Evolutionary conservation across 2,329 filamentous ascomycete species (phyloP).

Genomic region (Ampelomyces quisqualis): DNA sequence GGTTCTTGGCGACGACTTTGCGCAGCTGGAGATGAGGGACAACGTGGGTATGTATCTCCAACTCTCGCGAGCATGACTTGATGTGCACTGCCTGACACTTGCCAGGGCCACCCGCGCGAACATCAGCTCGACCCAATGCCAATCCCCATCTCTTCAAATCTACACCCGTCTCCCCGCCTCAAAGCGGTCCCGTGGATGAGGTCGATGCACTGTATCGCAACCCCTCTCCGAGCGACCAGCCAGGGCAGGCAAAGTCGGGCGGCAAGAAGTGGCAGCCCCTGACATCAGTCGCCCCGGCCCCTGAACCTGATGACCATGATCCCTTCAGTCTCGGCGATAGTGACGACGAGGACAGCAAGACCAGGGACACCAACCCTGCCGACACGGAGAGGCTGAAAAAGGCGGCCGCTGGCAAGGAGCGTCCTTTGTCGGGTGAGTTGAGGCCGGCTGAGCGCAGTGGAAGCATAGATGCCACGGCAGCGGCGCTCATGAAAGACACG

Average conservation of each 20-base stretch:
- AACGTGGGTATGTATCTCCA: constrained; percentile 53
- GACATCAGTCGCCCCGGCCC: constrained; percentile 78
- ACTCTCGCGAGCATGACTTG: neutral
- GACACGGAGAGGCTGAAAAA: constrained; percentile 55
- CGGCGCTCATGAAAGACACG: constrained; percentile 47
- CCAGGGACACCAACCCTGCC: constrained; percentile 60
- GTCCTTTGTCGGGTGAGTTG: constrained; percentile 26
- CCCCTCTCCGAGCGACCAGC: constrained; percentile 37
- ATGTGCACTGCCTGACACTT: neutral
- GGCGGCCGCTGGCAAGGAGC: constrained; percentile 45
- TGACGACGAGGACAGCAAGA: constrained; percentile 80
- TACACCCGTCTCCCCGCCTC: constrained; percentile 54
- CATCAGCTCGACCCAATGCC: constrained; percentile 65
- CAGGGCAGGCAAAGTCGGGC: constrained; percentile 42
- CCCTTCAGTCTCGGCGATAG: constrained; percentile 96
- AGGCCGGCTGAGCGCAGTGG: constrained; percentile 46
- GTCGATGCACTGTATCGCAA: constrained; percentile 71
- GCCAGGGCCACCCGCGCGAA: constrained; percentile 52
- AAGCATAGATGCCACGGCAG: constrained; percentile 49
- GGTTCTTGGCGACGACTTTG: constrained; percentile 86
- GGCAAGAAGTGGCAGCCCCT: constrained; percentile 99
- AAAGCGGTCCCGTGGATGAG: constrained; percentile 70
- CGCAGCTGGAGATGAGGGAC: constrained; percentile 62
- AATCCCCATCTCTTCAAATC: constrained; percentile 82
- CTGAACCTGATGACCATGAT: constrained; percentile 80